These are phyloP conservation scores for Stemphylium vesicarium DNA, from an alignment of 2,329 filamentous ascomycete species.

Conservation along the genomic window DNA sequence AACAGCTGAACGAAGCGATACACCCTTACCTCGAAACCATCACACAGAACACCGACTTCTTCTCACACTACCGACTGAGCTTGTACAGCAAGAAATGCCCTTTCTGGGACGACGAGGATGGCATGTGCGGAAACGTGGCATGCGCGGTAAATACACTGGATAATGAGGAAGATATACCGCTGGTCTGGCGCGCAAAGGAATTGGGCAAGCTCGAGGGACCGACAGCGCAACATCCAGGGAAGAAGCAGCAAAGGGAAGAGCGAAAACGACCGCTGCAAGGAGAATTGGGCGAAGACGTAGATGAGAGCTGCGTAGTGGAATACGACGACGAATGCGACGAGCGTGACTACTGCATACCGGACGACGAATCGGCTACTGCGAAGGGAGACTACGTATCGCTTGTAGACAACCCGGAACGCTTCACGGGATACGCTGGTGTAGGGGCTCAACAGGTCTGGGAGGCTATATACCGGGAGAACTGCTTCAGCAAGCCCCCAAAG, in stretches of 20 bases:
- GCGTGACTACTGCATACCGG: slow-evolving; percentile 93
- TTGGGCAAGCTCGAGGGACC: slow-evolving; percentile 92
- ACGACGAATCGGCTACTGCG: slow-evolving; percentile 83
- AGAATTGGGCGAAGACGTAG: slow-evolving; percentile 81
- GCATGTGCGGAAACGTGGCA: slow-evolving; percentile 95
- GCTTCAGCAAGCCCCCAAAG: slow-evolving; percentile 68
- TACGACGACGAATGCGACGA: slow-evolving; percentile 98
- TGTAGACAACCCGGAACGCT: slow-evolving; percentile 90
- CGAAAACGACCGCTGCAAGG: slow-evolving; percentile 79
- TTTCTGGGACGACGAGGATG: slow-evolving; percentile 92
- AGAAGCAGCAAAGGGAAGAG: slow-evolving; percentile 72
- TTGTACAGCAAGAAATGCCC: slow-evolving; percentile 93
- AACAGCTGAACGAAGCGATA: slow-evolving; percentile 78
- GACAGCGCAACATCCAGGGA: slow-evolving; percentile 85
- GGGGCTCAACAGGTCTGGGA: slow-evolving; percentile 93
- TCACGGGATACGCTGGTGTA: slow-evolving; percentile 89
- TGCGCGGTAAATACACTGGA: slow-evolving; percentile 95
- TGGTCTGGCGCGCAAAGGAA: slow-evolving; percentile 89
- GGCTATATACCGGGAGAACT: slow-evolving; percentile 96
- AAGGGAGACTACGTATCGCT: slow-evolving; percentile 98
- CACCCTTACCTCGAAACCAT: slow-evolving; percentile 80
- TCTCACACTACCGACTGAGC: slow-evolving; percentile 95
- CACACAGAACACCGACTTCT: slow-evolving; percentile 91
- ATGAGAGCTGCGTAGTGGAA: slow-evolving; percentile 95
- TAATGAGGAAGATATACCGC: slow-evolving; percentile 91